These are phyloP conservation scores for Tricholoma sp. DNA, from an alignment of 768 basidiomycete genomes.

Conservation along the genomic window DNA sequence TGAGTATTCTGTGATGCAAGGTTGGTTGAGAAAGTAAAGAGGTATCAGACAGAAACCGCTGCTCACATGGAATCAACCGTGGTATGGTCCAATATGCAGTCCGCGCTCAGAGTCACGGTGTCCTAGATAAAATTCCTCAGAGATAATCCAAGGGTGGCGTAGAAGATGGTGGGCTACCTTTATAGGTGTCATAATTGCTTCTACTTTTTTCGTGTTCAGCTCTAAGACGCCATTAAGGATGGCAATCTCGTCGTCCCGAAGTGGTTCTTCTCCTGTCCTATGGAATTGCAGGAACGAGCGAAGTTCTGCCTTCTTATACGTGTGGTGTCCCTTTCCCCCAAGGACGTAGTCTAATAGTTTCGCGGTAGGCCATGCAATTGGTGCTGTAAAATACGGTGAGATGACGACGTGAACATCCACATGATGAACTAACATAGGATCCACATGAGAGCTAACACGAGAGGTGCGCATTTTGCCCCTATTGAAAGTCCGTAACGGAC, in stretches of 20 bases:
- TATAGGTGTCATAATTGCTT: conserved; percentile 80
- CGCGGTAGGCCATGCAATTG: conserved; percentile 78
- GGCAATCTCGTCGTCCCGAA: conserved; percentile 77
- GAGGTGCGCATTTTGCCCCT: conserved; percentile 72
- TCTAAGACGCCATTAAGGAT: conserved; percentile 80
- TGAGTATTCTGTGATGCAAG: conserved; percentile 41
- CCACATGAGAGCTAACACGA: conserved; percentile 73
- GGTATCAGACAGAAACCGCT: background rate
- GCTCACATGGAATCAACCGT: conserved; percentile 71
- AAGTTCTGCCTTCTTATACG: conserved; percentile 80
- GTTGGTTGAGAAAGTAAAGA: conserved; percentile 5
- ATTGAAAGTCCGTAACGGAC: conserved; percentile 79
- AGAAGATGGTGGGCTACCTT: conserved; percentile 34
- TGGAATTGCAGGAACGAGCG: conserved; percentile 80
- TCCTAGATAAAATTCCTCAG: conserved; percentile 42
- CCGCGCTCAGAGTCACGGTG: conserved; percentile 73
- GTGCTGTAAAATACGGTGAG: conserved; percentile 51
- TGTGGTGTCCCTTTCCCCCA: conserved; percentile 65
- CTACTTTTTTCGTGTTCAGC: conserved; percentile 69
- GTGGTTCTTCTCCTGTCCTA: conserved; percentile 68
- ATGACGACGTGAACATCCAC: conserved; percentile 21
- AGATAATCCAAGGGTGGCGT: conserved; percentile 7
- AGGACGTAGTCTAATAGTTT: conserved; percentile 79
- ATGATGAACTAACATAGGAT: conserved; percentile 33
- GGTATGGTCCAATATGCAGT: conserved; percentile 73